These are phyloP conservation scores for Cladosporium sp. DNA, from an alignment of 2,329 filamentous ascomycete genomes.

Conservation along the genomic window DNA sequence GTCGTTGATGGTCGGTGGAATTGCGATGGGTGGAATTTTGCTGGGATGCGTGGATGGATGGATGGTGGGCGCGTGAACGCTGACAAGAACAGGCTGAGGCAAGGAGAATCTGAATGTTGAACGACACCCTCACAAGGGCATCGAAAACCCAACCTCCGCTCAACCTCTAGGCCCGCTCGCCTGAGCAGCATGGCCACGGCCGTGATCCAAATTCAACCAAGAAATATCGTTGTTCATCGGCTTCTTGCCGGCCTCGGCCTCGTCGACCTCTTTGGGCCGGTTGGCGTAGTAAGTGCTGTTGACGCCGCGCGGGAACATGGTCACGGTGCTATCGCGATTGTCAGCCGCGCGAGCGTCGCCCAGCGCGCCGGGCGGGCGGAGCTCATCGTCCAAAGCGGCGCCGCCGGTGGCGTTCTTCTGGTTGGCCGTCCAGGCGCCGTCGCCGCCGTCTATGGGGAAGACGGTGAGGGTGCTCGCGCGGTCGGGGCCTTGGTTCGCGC, in stretches of 20 bases:
- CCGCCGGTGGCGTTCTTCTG: not conserved
- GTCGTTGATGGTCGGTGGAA: too few species aligned
- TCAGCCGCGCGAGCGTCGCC: constrained; percentile 15
- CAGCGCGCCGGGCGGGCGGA: not conserved
- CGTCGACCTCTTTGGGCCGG: constrained; percentile 20
- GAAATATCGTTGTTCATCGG: constrained; percentile 61
- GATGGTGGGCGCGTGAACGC: too few species aligned
- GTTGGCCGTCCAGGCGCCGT: constrained; percentile 8
- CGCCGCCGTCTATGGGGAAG: constrained; percentile 17
- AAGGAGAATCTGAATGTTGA: too few species aligned
- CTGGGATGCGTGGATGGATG: too few species aligned
- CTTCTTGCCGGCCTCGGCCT: constrained; percentile 47
- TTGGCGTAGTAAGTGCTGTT: constrained; percentile 28
- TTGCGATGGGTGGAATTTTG: too few species aligned
- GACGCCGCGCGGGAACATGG: constrained; percentile 35
- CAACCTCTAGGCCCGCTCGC: not conserved
- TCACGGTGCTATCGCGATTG: constrained; percentile 31
- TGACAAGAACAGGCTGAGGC: too few species aligned
- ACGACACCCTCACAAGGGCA: too few species aligned
- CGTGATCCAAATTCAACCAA: constrained; percentile 62
- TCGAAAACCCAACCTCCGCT: not conserved
- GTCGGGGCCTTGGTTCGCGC: constrained; percentile 53
- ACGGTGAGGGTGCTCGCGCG: constrained; percentile 52
- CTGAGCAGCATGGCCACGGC: too few species aligned
- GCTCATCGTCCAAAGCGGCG: not conserved